Evolutionary conservation across 2,329 filamentous ascomycete species (phyloP).

Genomic region (Trichoderma hamatum): DNA sequence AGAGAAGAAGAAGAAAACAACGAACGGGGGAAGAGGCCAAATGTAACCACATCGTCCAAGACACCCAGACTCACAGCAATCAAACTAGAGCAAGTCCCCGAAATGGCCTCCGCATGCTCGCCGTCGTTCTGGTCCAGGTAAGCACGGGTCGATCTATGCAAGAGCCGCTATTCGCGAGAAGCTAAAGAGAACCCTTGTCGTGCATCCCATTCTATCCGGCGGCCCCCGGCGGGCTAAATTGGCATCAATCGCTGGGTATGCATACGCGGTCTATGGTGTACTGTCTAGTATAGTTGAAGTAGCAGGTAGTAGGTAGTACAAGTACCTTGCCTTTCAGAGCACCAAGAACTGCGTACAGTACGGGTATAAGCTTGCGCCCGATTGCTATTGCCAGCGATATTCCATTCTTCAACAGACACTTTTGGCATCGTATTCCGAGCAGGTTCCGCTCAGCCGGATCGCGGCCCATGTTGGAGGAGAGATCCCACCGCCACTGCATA

Average conservation of each 20-base stretch:
- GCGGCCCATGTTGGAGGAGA: neutral
- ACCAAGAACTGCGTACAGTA: neutral
- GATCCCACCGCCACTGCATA: neutral
- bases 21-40: neutral
- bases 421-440: neutral
- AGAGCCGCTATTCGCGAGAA: neutral
- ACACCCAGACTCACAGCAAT: conserved; percentile 8
- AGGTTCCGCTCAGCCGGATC: neutral
- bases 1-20: neutral
- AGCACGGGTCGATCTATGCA: conserved; percentile 10
- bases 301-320: neutral
- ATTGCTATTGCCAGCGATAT: neutral
- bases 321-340: neutral
- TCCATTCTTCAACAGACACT: neutral
- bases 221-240: neutral
- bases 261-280: neutral
- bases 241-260: neutral
- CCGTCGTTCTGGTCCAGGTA: neutral
- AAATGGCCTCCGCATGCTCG: neutral
- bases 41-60: neutral
- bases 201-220: neutral
- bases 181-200: conserved; percentile 11
- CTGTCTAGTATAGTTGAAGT: neutral
- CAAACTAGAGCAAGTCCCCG: neutral
- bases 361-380: neutral